Base-by-base conservation (phyloP, 441 rosid genomes). In the Syzygium syzygioides region DNA sequence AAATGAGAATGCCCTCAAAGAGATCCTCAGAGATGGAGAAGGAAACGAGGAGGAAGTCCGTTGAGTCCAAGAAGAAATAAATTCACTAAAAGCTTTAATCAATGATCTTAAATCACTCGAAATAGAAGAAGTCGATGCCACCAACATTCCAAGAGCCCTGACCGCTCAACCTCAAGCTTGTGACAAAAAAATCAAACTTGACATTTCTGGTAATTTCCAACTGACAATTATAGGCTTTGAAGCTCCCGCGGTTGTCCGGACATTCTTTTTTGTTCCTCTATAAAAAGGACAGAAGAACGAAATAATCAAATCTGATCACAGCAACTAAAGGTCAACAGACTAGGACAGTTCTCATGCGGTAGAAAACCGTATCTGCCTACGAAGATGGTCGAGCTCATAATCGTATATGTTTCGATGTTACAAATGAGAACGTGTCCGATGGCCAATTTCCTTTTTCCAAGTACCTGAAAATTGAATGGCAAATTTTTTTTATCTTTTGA, bases 51-150 rank as follows among this genome's bases (percentile, higher is more conserved):
- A 32, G 55, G 99, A 98, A 66, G 93, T 96, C 90, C 95, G 94
- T 80, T 97, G 94, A 91, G 94, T 97, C 85, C 98, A 97, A 92
- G 93, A 89, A 87, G 98, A 97, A 89, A 96, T 96, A 89, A 98
- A 98, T n/a, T 96, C 94, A 91, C 97, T 96, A 89, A 97, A 96
- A 18, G 98, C 95, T 90, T 94, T 96, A 25, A 95, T 97, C 79
- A 97, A 95, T 89, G 98, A 97, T 93, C 98, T 96, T 28, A 98
- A 97, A 14, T 98, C 95, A 71, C 94, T 96, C 28, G 98, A 96
- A 87, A 96, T 96, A 53, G 98, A 96, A 86, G 99, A 96, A 93
- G 99, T 17, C 12, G 3, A 30, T 17, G 76, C 76, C 18, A 11
- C 76, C 79, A 32, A 64, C 76, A 30, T 66, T 66, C 23, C 10